Evolutionary conservation across 202 grass and related monocot genomes (phyloP), one percentile per base, ranked within the genome.

Genomic region (Zizania palustris): DNA sequence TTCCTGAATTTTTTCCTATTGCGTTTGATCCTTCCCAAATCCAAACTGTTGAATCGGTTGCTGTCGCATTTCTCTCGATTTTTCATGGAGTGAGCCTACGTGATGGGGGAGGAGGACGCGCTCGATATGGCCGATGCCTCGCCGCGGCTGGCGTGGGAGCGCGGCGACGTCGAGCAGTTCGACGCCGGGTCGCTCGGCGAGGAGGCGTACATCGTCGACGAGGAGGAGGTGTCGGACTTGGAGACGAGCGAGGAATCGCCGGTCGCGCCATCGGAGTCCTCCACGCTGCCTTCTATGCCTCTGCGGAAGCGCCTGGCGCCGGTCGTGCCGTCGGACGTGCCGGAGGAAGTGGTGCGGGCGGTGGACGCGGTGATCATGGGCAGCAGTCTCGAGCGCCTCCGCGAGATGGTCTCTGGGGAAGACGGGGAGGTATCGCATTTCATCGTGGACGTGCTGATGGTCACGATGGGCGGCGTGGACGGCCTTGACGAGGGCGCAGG

Each of bases 281-380:
- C 69, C 37, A 44, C 41, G 7, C 58, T 34, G 28, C 22, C 56
- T 60, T 60, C 48, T 34, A 67, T 54, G 6, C 84, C 86, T 20
- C 62, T 88, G 45, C 85, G 85, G 75, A 80, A 15, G 41, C 81
- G 80, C 45, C 58, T 82, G 16, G 85, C 85, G 60, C 83, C 85
- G 48, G 65, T 84, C 21, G 89, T 87, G 80, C 81, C 89, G 7
- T 88, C 85, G 38, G 87, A 95, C 64, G 87, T 95, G 15, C 85
- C 95, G n/a, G 64, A 83, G 64, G 83, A 90, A 73, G 87, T 98
- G 60, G 85, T 98, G 42, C 89, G 85, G 67, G 82, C 84, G 69
- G 89, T 98, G 56, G 95, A 98, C 81, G 88, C 91, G 5, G 91
- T 93, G 77, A 94, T 98, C 59, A 98, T 98, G 91, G 95, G 91